phyloP scores from a whole-genome alignment of 345 rosid species.

The Lumnitzera littorea region DNA sequence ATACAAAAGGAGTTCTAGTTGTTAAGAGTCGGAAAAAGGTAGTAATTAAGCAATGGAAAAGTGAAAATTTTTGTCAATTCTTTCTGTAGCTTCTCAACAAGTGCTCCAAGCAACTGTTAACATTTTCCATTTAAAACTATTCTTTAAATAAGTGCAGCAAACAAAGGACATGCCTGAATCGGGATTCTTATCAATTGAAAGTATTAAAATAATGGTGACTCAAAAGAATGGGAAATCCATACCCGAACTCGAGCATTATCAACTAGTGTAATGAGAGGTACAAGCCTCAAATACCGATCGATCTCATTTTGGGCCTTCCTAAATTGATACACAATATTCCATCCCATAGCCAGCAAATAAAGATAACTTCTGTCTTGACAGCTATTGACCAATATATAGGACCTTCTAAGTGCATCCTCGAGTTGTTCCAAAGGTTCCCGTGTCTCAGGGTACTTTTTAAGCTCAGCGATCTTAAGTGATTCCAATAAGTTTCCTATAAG shows the following conservation, averaged over 20 bases:
- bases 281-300: slow-evolving; percentile 79
- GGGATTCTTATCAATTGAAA: neutral
- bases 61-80: no score
- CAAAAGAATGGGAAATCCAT: slow-evolving; percentile 6
- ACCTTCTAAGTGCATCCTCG: slow-evolving; percentile 85
- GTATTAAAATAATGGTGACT: neutral
- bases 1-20: no score
- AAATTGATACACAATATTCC: slow-evolving; percentile 98
- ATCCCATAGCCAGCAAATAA: slow-evolving; percentile 95
- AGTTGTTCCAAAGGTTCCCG: slow-evolving; percentile 96
- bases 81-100: no score
- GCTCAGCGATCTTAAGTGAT: slow-evolving; percentile 84
- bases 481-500: slow-evolving; percentile 84
- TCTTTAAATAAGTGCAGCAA: no score
- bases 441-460: slow-evolving; percentile 89
- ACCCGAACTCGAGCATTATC: slow-evolving; percentile 96
- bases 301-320: slow-evolving; percentile 94
- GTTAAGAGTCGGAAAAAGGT: no score
- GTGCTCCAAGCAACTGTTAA: no score
- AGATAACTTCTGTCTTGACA: slow-evolving; percentile 92
- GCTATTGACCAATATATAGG: slow-evolving; percentile 72
- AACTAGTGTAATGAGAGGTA: slow-evolving; percentile 91
- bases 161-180: no score
- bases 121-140: no score
- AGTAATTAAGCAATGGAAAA: no score